These are phyloP conservation scores for Fusarium succisae DNA, from an alignment of 2,329 filamentous ascomycete genomes.

Conservation along the genomic window DNA sequence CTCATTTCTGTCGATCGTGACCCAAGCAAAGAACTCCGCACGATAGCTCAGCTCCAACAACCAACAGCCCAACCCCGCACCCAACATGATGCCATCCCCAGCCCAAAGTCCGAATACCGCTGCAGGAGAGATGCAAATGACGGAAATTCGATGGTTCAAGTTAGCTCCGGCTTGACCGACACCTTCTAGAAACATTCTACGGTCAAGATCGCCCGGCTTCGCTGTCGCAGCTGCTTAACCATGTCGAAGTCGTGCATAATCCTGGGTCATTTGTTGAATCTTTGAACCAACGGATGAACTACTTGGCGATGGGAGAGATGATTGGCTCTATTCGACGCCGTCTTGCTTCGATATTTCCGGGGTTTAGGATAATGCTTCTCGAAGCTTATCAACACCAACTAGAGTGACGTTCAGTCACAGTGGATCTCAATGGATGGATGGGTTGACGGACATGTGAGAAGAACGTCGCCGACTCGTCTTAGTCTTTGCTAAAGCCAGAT, in stretches of 20 bases:
- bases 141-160: not conserved
- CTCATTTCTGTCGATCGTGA: not conserved
- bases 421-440: not conserved
- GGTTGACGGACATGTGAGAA: not conserved
- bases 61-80: not conserved
- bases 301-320: not conserved
- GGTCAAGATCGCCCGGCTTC: not conserved
- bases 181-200: not conserved
- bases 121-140: not conserved
- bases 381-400: not conserved
- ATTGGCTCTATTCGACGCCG: fast-evolving
- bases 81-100: not conserved
- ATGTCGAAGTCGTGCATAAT: not conserved
- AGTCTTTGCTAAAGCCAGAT: not conserved
- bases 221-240: not conserved
- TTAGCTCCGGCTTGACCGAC: not conserved
- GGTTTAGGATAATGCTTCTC: not conserved
- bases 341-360: not conserved
- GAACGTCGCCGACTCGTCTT: not conserved
- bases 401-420: not conserved
- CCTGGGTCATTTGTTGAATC: not conserved
- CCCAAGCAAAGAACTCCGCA: too few relatives aligned
- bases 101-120: not conserved
- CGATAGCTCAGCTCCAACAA: not conserved
- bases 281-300: not conserved